Base-by-base conservation (phyloP, 345 rosid species). In the Corymbia maculata region DNA sequence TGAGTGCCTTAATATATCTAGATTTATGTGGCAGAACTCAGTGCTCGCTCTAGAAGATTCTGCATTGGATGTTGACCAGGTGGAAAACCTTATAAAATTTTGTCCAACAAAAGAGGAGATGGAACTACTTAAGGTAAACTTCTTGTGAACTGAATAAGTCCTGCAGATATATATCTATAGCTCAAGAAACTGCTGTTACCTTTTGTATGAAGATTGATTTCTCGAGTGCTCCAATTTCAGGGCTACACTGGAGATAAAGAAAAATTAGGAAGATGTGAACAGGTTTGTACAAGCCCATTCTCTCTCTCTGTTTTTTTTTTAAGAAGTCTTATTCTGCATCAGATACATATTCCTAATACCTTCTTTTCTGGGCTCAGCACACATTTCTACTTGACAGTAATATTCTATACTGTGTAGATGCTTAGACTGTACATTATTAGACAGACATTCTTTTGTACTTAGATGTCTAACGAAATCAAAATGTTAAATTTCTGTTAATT, bases 31-130 rank as follows among this genome's bases (percentile, higher is more conserved):
- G 52, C 96, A 97, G 99, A 87, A 93, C 90, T 94, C 95, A 8
- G 96, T 97, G 88, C 97, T 96, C 88, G 92, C 93, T 87, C 94
- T 97, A 86, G 98, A 96, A 90, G 98, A 97, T 86, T 95, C 97
- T 79, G 94, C 94, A 82, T 89, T 97, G 89, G 98, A 95, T 91
- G 91, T 91, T 90, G 99, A 96, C 93, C 99, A 96, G 92, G 98
- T 96, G 79, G 99, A 97, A 87, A 96, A 96, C 90, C 95, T 97
- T 88, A 94, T 97, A 87, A 96, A 96, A 91, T 95, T 96, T 91
- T 95, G 95, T 90, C 99, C 99, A 70, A 95, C 98, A 85, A 95
- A 94, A 93, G 99, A 97, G 90, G 99, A 97, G 93, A 95, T 95
- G 94, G 99, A 97, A 86, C 92, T 92, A 87, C 94, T 97, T 22